A percentile compares a stretch with the other conserved stretches of the same genome.
These are phyloP conservation scores for Colletotrichum lentis DNA, from an alignment of 2,329 filamentous ascomycete genomes.

Conservation along the genomic window DNA sequence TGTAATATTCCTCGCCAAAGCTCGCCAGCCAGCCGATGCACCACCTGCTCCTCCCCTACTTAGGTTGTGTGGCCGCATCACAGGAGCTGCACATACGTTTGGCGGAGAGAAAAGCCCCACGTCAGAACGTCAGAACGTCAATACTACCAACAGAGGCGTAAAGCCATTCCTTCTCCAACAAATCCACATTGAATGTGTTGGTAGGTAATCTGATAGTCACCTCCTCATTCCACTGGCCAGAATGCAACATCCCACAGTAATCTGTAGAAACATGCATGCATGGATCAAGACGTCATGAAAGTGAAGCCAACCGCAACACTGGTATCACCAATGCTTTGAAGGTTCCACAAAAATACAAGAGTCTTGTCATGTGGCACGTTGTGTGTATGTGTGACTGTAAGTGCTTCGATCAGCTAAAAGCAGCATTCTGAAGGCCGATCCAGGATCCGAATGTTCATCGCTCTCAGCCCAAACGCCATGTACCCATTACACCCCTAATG, in stretches of 20 bases:
- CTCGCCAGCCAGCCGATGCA: no score
- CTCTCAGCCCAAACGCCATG: conserved; percentile 37
- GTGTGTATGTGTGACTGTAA: conserved; percentile 13
- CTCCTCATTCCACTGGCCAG: background rate
- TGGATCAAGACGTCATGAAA: conserved; percentile 6
- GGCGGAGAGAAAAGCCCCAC: background rate
- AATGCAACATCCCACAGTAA: background rate
- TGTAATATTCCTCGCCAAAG: background rate
- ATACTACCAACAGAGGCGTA: background rate
- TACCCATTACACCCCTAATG: conserved; percentile 35
- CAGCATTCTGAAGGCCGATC: conserved; percentile 34
- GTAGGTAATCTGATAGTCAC: background rate
- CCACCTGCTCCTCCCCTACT: no score
- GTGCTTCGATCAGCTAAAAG: conserved; percentile 32
- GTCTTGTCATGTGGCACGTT: conserved; percentile 20
- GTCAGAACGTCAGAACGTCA: background rate
- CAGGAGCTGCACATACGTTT: background rate
- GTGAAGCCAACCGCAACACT: conserved; percentile 4
- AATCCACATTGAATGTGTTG: background rate
- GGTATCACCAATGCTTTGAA: conserved; percentile 5
- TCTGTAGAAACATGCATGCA: background rate
- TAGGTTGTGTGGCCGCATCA: background rate
- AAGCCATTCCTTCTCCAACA: background rate
- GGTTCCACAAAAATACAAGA: conserved; percentile 6
- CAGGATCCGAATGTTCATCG: conserved; percentile 35